These are phyloP conservation scores for Orbilia javanica DNA, from an alignment of 2,329 filamentous ascomycete genomes.

Conservation along the genomic window DNA sequence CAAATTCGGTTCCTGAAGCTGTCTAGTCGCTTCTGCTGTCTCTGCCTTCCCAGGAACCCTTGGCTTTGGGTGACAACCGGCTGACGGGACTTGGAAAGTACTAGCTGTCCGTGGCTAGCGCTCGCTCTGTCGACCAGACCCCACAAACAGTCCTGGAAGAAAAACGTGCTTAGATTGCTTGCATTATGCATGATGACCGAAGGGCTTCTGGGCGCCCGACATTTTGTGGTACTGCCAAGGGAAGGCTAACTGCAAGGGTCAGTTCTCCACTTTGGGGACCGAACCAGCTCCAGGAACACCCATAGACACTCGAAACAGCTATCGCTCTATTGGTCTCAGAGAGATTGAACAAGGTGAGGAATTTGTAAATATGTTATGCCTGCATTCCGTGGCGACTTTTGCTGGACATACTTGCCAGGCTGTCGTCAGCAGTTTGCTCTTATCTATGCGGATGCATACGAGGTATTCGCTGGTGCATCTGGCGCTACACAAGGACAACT, in stretches of 20 bases:
- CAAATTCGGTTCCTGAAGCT: conserved; percentile 47
- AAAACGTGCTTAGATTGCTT: conserved; percentile 57
- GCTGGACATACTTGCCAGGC: not conserved
- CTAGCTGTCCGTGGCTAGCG: conserved; percentile 45
- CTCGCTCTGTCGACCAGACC: conserved; percentile 9
- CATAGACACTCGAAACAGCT: conserved; percentile 39
- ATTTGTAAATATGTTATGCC: conserved; percentile 5
- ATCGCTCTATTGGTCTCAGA: conserved; percentile 27
- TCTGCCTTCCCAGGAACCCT: conserved; percentile 48
- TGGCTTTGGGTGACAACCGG: conserved; percentile 28
- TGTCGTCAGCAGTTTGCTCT: not conserved
- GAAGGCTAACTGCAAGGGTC: conserved; percentile 45
- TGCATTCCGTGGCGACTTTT: conserved; percentile 19
- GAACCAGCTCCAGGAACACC: conserved; percentile 28
- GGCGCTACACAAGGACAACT: conserved; percentile 21
- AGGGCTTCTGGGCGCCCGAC: conserved; percentile 44
- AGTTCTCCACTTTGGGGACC: conserved; percentile 38
- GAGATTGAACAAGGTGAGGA: conserved; percentile 12
- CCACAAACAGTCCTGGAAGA: conserved; percentile 32
- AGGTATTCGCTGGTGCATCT: not conserved
- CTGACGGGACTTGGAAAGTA: conserved; percentile 36
- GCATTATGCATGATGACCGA: conserved; percentile 58
- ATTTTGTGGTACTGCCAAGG: conserved; percentile 53
- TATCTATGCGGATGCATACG: not conserved
- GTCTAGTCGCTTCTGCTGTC: conserved; percentile 39